These are phyloP conservation scores for Rhododendron henanense DNA, from an alignment of 148 eudicot species.

Conservation along the genomic window DNA sequence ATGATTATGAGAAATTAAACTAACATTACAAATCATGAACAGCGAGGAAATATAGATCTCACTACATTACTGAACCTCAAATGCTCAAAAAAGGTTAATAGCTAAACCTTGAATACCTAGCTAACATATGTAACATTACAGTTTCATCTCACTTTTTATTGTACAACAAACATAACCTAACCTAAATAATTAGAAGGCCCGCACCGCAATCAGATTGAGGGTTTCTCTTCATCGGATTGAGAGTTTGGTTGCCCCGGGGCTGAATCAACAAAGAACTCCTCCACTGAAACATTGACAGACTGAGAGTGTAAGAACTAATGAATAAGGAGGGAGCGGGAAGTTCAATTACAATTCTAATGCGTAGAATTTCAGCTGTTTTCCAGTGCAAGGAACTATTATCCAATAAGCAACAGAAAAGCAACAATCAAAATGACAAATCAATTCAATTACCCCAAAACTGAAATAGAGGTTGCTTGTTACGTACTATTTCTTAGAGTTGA, in stretches of 20 bases:
- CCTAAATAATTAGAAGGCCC: constrained; percentile 7
- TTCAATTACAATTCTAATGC: neutral
- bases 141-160: neutral
- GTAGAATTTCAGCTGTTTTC: neutral
- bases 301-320: neutral
- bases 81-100: neutral
- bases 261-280: constrained; percentile 92
- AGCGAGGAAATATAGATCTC: neutral
- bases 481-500: neutral
- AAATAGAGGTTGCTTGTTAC: neutral
- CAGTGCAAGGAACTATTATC: neutral
- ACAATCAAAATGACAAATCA: neutral
- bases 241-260: constrained; percentile 57
- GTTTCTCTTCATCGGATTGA: constrained; percentile 69
- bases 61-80: neutral
- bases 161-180: constrained; percentile 1
- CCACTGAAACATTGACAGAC: constrained; percentile 53
- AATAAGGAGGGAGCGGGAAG: neutral
- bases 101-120: constrained; percentile 1
- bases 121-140: neutral
- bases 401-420: neutral
- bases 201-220: constrained; percentile 22
- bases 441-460: neutral
- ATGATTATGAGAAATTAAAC: neutral
- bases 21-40: neutral